Base-by-base conservation (phyloP, 768 basidiomycete genomes). In the Boletus patriciae region DNA sequence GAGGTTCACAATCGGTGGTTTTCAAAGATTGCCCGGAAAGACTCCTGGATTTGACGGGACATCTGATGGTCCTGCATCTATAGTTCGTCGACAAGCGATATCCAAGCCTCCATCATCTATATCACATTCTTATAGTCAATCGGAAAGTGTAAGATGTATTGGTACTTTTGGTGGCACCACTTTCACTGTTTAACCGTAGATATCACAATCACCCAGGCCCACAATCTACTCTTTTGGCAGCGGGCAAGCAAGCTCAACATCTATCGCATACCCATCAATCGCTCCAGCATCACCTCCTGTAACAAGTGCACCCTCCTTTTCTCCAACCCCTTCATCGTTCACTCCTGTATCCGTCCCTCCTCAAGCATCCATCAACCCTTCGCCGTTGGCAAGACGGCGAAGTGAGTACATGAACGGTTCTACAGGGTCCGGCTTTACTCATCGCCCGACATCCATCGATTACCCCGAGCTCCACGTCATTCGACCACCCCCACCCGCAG, bases 381-480 rank as follows among this genome's bases (percentile, higher is more conserved):
- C 87, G 18, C 79, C 88, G 6, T 77, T 92, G 6, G 79, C 90
- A 6, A 81, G 90, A 54, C 84, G 90, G 52, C 72, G 82, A 45
- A 88, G 84, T 61, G 90, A 94, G 60, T 93, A 86, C 65, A 75
- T 92, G 46, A 91, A 94, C 68, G 92, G 89, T 63, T 81, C 87
- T 65, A 81, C 85, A 6, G 67, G 84, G 31, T 77, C 81, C 3
- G 73, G 76, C 21, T 71, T 83, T 51, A 54, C 73, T 25, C 62
- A 72, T 31, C 80, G 83, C 27, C 71, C 81, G 3, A 71, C 65
- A 4, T 19, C 83, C 2, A 88, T 95, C 50, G 92, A 92, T 67
- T 96, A 96, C 64, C 93, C 94, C 6, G 83, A 88, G 62, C 75
- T 94, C 13, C 78, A 81, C 23, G 74, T 89, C 19, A 75, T 88